Percentiles rank a stretch among this genome's conserved stretches.
Conservation (phyloP, 2,329 filamentous ascomycete genomes). For the Fusarium sp. region DNA sequence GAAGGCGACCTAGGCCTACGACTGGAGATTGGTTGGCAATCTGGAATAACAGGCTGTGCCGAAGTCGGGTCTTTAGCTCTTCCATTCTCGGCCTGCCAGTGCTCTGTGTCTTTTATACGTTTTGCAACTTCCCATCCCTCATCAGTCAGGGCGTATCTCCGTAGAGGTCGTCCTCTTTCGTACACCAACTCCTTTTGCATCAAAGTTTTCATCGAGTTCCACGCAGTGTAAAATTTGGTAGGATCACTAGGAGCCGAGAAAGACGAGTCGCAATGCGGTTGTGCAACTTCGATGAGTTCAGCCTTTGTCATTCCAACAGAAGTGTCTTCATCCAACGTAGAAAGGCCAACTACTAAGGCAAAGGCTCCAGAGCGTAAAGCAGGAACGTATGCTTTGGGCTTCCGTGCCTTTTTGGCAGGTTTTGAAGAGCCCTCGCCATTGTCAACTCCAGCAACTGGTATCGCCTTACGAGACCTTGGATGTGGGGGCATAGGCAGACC, state of each 20-base stretch:
- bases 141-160: slow-evolving; percentile 76
- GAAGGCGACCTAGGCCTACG: slow-evolving; percentile 26
- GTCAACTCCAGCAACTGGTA: slow-evolving; percentile 43
- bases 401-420: slow-evolving; percentile 66
- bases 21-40: not conserved
- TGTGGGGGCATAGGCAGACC: slow-evolving; percentile 73
- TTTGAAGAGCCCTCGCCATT: slow-evolving; percentile 47
- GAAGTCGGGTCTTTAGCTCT: slow-evolving; percentile 8
- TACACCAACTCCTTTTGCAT: slow-evolving; percentile 77
- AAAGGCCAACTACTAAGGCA: slow-evolving; percentile 74
- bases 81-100: slow-evolving; percentile 45
- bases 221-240: slow-evolving; percentile 79
- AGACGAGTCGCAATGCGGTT: slow-evolving; percentile 77
- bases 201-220: slow-evolving; percentile 84
- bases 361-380: slow-evolving; percentile 77
- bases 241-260: slow-evolving; percentile 74
- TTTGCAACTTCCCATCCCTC: slow-evolving; percentile 80
- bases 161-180: slow-evolving; percentile 73
- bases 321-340: slow-evolving; percentile 64
- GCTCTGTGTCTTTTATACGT: slow-evolving; percentile 66
- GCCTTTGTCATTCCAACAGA: slow-evolving; percentile 69
- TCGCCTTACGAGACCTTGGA: slow-evolving; percentile 56
- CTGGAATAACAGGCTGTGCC: slow-evolving; percentile 1
- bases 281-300: slow-evolving; percentile 73
- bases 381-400: slow-evolving; percentile 76